These are phyloP conservation scores for Haberlea rhodopensis DNA, from an alignment of 257 asterid species.

Conservation along the genomic window DNA sequence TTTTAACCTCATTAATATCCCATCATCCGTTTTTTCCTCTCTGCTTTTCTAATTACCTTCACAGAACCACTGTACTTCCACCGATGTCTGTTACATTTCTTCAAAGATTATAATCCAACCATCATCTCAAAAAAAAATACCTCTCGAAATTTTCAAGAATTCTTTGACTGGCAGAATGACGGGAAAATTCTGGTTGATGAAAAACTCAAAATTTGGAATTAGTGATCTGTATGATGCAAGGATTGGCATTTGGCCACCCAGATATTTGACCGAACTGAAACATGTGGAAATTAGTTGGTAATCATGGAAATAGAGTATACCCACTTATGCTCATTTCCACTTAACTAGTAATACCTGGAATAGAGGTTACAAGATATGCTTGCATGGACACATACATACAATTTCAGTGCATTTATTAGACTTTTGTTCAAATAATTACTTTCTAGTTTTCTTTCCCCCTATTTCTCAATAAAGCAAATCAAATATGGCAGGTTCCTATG, in stretches of 20 bases:
- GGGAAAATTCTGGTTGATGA: not conserved
- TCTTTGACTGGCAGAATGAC: not conserved
- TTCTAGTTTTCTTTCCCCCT: slow-evolving; percentile 10
- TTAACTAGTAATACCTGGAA: not conserved
- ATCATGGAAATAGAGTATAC: not conserved
- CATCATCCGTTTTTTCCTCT: too few species aligned
- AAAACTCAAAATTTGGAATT: not conserved
- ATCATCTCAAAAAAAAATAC: not conserved
- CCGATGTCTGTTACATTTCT: not conserved
- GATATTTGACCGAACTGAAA: not conserved
- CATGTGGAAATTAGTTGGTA: not conserved
- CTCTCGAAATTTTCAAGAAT: not conserved
- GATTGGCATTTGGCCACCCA: not conserved
- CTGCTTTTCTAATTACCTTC: too few species aligned
- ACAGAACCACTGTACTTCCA: too few species aligned
- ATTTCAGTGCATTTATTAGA: not conserved
- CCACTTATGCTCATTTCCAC: not conserved
- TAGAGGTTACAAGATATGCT: not conserved
- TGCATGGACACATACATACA: not conserved
- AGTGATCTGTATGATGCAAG: not conserved
- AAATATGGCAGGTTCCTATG: slow-evolving; percentile 90
- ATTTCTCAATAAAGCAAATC: slow-evolving; percentile 25
- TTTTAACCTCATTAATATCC: too few species aligned
- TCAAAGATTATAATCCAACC: not conserved
- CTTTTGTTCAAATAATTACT: slow-evolving; percentile 1